phyloP scores from a whole-genome alignment of 140 eudicot species.

The Senecio squalidus region DNA sequence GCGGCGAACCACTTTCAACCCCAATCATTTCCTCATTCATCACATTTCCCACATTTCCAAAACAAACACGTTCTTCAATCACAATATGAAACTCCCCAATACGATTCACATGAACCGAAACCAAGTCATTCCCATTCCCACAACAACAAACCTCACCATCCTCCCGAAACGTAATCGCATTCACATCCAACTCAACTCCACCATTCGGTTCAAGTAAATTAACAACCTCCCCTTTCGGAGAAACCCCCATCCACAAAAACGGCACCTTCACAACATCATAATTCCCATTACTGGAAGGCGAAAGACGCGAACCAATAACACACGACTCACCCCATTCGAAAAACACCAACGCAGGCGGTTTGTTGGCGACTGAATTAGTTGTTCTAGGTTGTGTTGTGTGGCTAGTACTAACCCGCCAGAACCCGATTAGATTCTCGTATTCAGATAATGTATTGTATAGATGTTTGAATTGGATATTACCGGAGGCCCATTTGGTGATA shows the following conservation, averaged over 20 bases:
- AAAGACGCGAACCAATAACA: constrained; percentile 65
- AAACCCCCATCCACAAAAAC: constrained; percentile 50
- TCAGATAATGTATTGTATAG: constrained; percentile 56
- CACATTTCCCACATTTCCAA: constrained; percentile 18
- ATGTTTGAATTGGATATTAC: constrained; percentile 39
- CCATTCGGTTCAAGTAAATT: constrained; percentile 50
- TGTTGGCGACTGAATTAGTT: constrained; percentile 3
- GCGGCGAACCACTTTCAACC: constrained; percentile 56
- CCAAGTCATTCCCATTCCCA: constrained; percentile 46
- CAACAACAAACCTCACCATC: constrained; percentile 10
- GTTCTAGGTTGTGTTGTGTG: not conserved
- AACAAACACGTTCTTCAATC: constrained; percentile 54
- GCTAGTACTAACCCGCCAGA: constrained; percentile 56
- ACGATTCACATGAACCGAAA: constrained; percentile 54
- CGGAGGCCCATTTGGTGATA: constrained; percentile 64
- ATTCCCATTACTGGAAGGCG: constrained; percentile 42
- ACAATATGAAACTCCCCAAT: constrained; percentile 61
- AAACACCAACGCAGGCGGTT: constrained; percentile 49
- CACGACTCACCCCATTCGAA: constrained; percentile 76
- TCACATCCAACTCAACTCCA: constrained; percentile 21
- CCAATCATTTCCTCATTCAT: constrained; percentile 23
- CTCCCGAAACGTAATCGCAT: constrained; percentile 10
- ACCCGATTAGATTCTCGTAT: constrained; percentile 68
- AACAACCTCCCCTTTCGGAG: constrained; percentile 45
- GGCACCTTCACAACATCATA: constrained; percentile 50